phyloP scores from a whole-genome alignment of 2,329 filamentous ascomycete genomes.

The Aureobasidium sp. region DNA sequence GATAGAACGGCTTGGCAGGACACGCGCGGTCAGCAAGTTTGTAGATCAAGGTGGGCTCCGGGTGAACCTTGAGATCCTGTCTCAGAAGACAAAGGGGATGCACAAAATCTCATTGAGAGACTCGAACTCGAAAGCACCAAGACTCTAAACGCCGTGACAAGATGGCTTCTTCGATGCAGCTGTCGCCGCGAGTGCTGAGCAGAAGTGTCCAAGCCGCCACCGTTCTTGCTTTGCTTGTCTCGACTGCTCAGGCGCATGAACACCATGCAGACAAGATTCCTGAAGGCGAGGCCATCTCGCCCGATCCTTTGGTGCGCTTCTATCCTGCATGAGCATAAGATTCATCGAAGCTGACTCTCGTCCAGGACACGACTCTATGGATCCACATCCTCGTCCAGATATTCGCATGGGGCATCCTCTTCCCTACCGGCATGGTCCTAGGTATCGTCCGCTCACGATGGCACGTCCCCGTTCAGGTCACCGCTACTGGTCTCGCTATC shows the following conservation, averaged over 20 bases:
- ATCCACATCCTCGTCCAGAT: slow-evolving; percentile 92
- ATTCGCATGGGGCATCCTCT: slow-evolving; percentile 90
- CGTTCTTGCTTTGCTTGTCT: slow-evolving; percentile 22
- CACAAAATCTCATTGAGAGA: neutral
- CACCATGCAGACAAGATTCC: slow-evolving; percentile 67
- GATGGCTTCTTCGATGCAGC: slow-evolving; percentile 1
- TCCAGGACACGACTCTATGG: slow-evolving; percentile 87
- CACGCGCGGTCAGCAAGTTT: slow-evolving; percentile 18
- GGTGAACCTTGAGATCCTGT: neutral
- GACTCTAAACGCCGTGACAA: neutral
- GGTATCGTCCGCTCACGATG: slow-evolving; percentile 91
- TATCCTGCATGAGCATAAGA: neutral
- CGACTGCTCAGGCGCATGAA: slow-evolving; percentile 49
- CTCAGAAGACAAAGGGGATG: slow-evolving; percentile 9
- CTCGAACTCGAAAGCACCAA: neutral
- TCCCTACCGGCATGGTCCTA: slow-evolving; percentile 95
- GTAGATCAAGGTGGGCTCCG: slow-evolving; percentile 12
- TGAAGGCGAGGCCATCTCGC: slow-evolving; percentile 74
- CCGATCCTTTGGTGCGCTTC: slow-evolving; percentile 74
- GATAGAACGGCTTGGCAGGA: slow-evolving; percentile 6
- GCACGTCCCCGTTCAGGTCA: slow-evolving; percentile 90
- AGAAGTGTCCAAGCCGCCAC: slow-evolving; percentile 7
- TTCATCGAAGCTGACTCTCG: slow-evolving; percentile 13
- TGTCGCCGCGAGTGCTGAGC: neutral
- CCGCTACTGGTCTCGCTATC: slow-evolving; percentile 79